Evolutionary conservation across 306 rosid species (phyloP).

Genomic region (Ammopiptanthus mongolicus): DNA sequence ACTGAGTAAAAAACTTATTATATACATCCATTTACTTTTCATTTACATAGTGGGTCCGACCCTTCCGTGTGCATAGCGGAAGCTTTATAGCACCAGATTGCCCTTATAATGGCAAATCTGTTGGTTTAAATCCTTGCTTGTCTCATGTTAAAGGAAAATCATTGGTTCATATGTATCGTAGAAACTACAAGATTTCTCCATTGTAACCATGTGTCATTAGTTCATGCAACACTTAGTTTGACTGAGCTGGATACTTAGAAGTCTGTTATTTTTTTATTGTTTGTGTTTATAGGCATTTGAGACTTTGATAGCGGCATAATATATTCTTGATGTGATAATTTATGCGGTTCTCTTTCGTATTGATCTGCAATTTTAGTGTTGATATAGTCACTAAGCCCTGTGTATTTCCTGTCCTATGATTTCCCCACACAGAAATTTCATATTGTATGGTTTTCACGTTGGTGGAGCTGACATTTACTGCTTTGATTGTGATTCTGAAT

Average conservation of each 20-base stretch:
- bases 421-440: no score
- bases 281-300: neutral
- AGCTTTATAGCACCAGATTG: neutral
- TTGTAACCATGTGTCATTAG: neutral
- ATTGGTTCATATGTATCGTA: slow-evolving; percentile 3
- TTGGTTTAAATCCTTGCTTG: slow-evolving; percentile 4
- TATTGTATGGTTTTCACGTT: no score
- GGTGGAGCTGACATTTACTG: no score
- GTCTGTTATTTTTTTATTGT: neutral
- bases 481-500: no score
- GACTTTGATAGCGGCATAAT: neutral
- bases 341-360: neutral
- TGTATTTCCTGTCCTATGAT: no score
- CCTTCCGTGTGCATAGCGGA: no score
- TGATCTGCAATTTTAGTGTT: no score
- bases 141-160: neutral
- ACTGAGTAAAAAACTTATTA: neutral
- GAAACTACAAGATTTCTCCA: neutral
- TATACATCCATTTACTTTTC: neutral
- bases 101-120: neutral
- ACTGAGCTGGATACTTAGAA: neutral
- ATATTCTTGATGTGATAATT: neutral
- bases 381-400: no score
- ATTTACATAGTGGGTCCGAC: neutral
- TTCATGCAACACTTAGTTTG: neutral